These are phyloP conservation scores for Cyberlindnera euphorbiae DNA, from an alignment of 805 yeast species.

Conservation along the genomic window DNA sequence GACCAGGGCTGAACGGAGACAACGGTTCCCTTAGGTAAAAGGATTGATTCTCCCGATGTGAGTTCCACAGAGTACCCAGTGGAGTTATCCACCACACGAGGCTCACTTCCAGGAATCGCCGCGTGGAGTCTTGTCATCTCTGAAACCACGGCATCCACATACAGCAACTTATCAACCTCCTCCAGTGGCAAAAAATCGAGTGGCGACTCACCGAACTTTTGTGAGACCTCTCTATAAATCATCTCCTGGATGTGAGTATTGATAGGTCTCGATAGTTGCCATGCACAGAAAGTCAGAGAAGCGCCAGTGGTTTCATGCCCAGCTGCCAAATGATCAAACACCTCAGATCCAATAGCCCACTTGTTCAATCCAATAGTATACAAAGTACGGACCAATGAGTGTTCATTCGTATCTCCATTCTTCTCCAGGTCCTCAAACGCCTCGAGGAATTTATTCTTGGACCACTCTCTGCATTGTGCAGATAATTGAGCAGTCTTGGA, in stretches of 20 bases:
- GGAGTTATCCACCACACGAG: slow-evolving; percentile 42
- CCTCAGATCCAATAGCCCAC: slow-evolving; percentile 39
- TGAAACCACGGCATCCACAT: slow-evolving; percentile 53
- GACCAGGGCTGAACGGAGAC: slow-evolving; percentile 67
- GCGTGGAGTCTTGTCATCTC: slow-evolving; percentile 62
- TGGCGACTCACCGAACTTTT: slow-evolving; percentile 30
- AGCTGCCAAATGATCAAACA: slow-evolving; percentile 65
- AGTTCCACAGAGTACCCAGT: slow-evolving; percentile 16
- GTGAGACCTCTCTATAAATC: slow-evolving; percentile 43
- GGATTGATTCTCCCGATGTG: slow-evolving; percentile 16
- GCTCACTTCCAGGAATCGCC: slow-evolving; percentile 73
- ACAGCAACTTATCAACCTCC: slow-evolving; percentile 49
- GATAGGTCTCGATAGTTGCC: slow-evolving; percentile 51
- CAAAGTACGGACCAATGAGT: slow-evolving; percentile 21
- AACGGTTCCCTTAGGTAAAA: slow-evolving; percentile 48
- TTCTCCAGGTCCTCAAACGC: slow-evolving; percentile 18
- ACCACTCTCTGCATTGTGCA: slow-evolving; percentile 41
- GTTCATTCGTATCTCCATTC: slow-evolving; percentile 15
- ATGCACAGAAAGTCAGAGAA: slow-evolving; percentile 54
- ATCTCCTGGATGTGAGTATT: slow-evolving; percentile 41
- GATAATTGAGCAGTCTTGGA: slow-evolving; percentile 35
- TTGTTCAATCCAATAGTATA: slow-evolving; percentile 23
- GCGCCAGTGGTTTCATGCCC: slow-evolving; percentile 76
- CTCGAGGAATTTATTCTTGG: slow-evolving; percentile 26
- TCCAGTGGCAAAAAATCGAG: slow-evolving; percentile 24